These are phyloP conservation scores for Amaranthus hypochondriacus DNA, from an alignment of 148 eudicot genomes.

Conservation along the genomic window DNA sequence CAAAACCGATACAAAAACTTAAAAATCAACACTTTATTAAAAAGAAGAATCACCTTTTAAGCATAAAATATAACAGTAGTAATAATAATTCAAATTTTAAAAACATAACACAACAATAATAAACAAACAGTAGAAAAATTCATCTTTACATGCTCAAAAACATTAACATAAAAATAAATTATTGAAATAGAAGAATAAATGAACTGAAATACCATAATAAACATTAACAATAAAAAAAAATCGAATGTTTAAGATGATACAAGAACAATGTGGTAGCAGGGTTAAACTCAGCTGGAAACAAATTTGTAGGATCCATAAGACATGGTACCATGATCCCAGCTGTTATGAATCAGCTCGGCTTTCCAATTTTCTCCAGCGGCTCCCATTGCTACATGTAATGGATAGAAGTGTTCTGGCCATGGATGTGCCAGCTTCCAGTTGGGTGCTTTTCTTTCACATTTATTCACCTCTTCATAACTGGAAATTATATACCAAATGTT, in stretches of 20 bases:
- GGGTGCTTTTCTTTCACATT: constrained; percentile 59
- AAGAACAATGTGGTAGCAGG: background rate
- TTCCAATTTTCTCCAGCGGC: constrained; percentile 61
- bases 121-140: too few species aligned
- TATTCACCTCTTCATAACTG: constrained; percentile 65
- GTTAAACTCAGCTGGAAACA: constrained; percentile 19
- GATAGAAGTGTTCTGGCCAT: constrained; percentile 73
- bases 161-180: too few species aligned
- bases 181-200: too few species aligned
- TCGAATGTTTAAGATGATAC: background rate
- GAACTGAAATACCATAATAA: too few species aligned
- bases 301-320: constrained; percentile 80
- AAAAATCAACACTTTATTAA: too few species aligned
- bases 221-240: too few species aligned
- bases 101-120: too few species aligned
- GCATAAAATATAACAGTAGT: too few species aligned
- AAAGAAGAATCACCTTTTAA: too few species aligned
- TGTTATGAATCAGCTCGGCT: constrained; percentile 71
- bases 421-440: constrained; percentile 71
- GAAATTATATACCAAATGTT: background rate
- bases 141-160: too few species aligned
- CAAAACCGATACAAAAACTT: too few species aligned
- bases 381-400: constrained; percentile 81
- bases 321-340: constrained; percentile 56
- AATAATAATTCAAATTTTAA: too few species aligned